phyloP scores from a whole-genome alignment of 108 stramenopile species.

The Nitzschia sp. region DNA sequence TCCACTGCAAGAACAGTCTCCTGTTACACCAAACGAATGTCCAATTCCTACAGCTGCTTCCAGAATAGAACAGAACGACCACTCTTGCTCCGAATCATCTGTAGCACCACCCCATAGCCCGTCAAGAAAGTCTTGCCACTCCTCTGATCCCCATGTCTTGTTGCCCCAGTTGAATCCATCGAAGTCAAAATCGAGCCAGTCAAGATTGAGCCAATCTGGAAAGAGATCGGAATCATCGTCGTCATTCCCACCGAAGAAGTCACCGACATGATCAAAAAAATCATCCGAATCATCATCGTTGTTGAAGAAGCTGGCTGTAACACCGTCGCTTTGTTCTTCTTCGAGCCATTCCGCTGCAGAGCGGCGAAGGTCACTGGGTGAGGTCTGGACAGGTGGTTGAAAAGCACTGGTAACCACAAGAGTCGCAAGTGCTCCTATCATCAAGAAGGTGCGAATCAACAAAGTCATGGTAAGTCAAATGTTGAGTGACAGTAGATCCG shows the following conservation, averaged over 20 bases:
- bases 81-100: neutral
- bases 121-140: constrained; percentile 9
- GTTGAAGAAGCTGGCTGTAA: constrained; percentile 1
- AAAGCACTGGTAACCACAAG: too few species aligned
- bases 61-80: constrained; percentile 28
- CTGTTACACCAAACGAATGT: constrained; percentile 23
- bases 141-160: neutral
- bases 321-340: constrained; percentile 7
- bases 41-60: constrained; percentile 31
- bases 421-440: constrained; percentile 55
- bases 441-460: constrained; percentile 82
- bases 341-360: neutral
- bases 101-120: neutral
- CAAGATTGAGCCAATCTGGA: constrained; percentile 16
- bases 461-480: constrained; percentile 53
- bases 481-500: too few species aligned
- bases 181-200: constrained; percentile 12
- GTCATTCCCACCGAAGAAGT: neutral
- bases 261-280: neutral
- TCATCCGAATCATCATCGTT: neutral
- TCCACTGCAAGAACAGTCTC: constrained; percentile 25
- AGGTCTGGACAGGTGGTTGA: neutral
- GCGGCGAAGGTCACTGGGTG: neutral
- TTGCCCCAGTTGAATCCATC: constrained; percentile 15
- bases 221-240: neutral